Evolutionary conservation across 129 eudicot species (phyloP).

Genomic region (Arctium lappa): DNA sequence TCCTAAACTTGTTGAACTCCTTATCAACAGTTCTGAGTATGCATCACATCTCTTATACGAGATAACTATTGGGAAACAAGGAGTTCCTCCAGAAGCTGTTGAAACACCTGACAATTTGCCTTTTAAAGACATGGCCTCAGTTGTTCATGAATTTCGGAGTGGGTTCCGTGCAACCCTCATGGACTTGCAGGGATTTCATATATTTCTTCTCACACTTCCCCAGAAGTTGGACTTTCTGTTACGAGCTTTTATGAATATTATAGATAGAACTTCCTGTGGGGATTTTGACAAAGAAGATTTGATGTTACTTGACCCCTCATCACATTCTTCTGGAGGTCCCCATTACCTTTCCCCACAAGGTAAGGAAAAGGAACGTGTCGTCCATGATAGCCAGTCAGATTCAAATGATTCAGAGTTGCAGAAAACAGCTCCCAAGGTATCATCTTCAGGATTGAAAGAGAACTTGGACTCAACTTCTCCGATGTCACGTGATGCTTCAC

Average conservation of each 20-base stretch:
- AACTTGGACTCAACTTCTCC: conserved; percentile 63
- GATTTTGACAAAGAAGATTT: conserved; percentile 74
- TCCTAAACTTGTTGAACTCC: conserved; percentile 90
- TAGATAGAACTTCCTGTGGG: conserved; percentile 42
- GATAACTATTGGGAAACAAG: conserved; percentile 73
- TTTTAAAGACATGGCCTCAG: conserved; percentile 48
- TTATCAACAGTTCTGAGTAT: conserved; percentile 79
- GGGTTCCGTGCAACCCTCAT: conserved; percentile 88
- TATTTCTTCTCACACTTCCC: conserved; percentile 85
- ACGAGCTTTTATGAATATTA: conserved; percentile 55
- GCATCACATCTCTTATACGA: conserved; percentile 72
- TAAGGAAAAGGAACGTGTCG: conserved; percentile 43
- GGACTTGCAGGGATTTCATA: conserved; percentile 95
- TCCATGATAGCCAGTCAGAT: conserved; percentile 40
- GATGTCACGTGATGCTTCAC: conserved; percentile 66
- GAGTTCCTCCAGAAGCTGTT: conserved; percentile 45
- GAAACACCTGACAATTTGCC: conserved; percentile 33
- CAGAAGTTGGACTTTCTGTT: conserved; percentile 74
- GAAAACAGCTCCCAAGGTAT: conserved; percentile 38
- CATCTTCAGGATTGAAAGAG: conserved; percentile 56
- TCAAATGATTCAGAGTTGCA: conserved; percentile 50
- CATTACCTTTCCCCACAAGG: conserved; percentile 55
- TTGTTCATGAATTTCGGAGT: conserved; percentile 64
- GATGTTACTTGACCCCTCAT: conserved; percentile 55
- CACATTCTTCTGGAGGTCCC: conserved; percentile 35